Base-by-base conservation (phyloP, 345 rosid species). In the Euphorbia tirucalli region DNA sequence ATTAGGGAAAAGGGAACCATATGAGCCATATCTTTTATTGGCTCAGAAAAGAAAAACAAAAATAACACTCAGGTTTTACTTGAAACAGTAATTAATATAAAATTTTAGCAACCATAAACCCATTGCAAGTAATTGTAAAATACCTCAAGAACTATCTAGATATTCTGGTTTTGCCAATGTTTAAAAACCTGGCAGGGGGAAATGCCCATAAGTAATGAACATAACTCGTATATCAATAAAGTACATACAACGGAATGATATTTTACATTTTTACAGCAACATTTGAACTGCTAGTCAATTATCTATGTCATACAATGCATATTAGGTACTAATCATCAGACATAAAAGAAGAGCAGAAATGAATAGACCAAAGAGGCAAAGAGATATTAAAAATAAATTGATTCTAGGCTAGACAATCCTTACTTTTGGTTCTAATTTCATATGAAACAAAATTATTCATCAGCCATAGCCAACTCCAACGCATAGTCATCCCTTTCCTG, bases 401-500 rank as follows among this genome's bases (percentile, higher is more conserved):
- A 68, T 56, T 69, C 74, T 49, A 62, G 54, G 13, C 74, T 72
- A 61, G 55, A 65, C 30, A 8, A 61, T 69, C 56, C 73, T 71
- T 35, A 58, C 50, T 48, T 75, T 68, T 13, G 32, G 61, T 66
- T 43, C 13, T 37, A 56, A 28, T 11, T 56, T 21, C 0, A 1
- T 22, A 68, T 48, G 27, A 37, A n/a, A 35, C 32, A 59, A 15
- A 74, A 69, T 79, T 79, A 93, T 75, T 93, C 98, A 73, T 93
- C 98, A 66, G 76, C 97, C 92, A 87, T 80, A 63, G 98, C 96
- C 61, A 94, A 80, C 86, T 94, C 98, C 69, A 94, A 79, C 15
- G 98, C 98, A 68, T 91, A 94, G 75, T 94, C 96, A 21, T 94
- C 98, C 75, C 97, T 87, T 64, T 94, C 98, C 97, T 94, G 91